phyloP scores from a whole-genome alignment of 257 asterid species.

The Solanum ossicruentum region DNA sequence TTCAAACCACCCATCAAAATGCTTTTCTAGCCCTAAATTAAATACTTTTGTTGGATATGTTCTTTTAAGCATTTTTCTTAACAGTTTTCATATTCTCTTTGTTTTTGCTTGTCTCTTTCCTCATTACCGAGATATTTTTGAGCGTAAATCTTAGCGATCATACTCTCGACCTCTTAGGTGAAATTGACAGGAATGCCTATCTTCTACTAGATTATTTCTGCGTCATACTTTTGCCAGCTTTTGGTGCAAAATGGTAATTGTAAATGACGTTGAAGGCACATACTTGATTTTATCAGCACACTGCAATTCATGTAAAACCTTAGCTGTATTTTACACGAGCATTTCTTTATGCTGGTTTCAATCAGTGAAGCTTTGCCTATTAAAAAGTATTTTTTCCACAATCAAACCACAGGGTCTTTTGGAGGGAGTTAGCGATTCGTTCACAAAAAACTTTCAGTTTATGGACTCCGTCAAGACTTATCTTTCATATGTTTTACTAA shows the following conservation, averaged over 20 bases:
- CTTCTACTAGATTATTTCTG: background rate
- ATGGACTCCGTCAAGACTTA: constrained; percentile 87
- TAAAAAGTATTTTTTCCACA: background rate
- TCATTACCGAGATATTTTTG: background rate
- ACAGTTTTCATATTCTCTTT: background rate
- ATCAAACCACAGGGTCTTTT: constrained; percentile 55
- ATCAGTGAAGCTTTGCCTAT: background rate
- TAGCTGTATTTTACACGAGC: background rate
- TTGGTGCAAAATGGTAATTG: background rate
- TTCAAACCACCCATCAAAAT: background rate
- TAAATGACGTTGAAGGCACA: background rate
- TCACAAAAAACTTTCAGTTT: constrained; percentile 70
- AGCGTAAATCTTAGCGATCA: background rate
- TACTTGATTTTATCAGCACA: background rate
- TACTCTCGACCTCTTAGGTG: background rate
- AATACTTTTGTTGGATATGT: background rate
- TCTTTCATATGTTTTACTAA: constrained; percentile 80
- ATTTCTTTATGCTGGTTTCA: background rate
- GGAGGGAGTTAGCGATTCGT: constrained; percentile 70
- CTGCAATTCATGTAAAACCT: background rate
- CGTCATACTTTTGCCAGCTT: background rate
- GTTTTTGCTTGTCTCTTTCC: background rate
- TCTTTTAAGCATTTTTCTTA: background rate
- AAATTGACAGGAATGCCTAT: background rate
- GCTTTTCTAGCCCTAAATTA: background rate